Evolutionary conservation across 805 yeast genomes (phyloP).

Genomic region (Myxozyma melibiosi): DNA sequence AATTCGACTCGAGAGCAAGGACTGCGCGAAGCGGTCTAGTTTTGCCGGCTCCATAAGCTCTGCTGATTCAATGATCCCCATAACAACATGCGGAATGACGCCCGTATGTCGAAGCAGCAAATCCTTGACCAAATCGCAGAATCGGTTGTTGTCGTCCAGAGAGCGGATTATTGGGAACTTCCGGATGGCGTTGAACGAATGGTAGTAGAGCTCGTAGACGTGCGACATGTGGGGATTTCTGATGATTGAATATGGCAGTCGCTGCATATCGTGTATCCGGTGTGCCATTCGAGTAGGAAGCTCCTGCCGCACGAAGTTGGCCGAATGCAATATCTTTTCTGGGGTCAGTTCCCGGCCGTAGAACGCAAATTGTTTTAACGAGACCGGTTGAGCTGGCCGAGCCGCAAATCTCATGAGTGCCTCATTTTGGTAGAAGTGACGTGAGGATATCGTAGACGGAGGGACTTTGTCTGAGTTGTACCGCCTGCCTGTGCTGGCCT

Average conservation of each 20-base stretch:
- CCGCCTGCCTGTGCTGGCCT: not conserved
- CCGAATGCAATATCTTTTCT: slow-evolving; percentile 77
- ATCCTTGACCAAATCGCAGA: slow-evolving; percentile 63
- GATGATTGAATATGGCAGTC: slow-evolving; percentile 78
- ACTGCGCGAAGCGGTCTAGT: slow-evolving; percentile 73
- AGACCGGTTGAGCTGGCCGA: slow-evolving; percentile 81
- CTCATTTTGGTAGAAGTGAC: slow-evolving; percentile 85
- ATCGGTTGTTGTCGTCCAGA: slow-evolving; percentile 71
- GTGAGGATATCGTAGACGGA: slow-evolving; percentile 42
- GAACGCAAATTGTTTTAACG: slow-evolving; percentile 85
- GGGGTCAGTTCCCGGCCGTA: slow-evolving; percentile 78
- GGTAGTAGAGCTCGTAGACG: slow-evolving; percentile 86
- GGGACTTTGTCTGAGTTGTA: slow-evolving; percentile 18
- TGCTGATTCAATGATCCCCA: slow-evolving; percentile 84
- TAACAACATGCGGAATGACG: slow-evolving; percentile 83
- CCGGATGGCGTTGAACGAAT: slow-evolving; percentile 83
- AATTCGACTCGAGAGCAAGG: slow-evolving; percentile 72
- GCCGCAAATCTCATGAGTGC: slow-evolving; percentile 63
- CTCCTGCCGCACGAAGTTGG: slow-evolving; percentile 85
- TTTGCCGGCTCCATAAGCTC: slow-evolving; percentile 59
- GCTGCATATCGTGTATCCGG: slow-evolving; percentile 76
- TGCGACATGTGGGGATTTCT: slow-evolving; percentile 83
- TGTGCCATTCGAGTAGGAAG: slow-evolving; percentile 82
- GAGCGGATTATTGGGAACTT: slow-evolving; percentile 67
- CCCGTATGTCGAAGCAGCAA: slow-evolving; percentile 74